phyloP scores from a whole-genome alignment of 495 filamentous ascomycete species.

The Hypoxylon rickii region DNA sequence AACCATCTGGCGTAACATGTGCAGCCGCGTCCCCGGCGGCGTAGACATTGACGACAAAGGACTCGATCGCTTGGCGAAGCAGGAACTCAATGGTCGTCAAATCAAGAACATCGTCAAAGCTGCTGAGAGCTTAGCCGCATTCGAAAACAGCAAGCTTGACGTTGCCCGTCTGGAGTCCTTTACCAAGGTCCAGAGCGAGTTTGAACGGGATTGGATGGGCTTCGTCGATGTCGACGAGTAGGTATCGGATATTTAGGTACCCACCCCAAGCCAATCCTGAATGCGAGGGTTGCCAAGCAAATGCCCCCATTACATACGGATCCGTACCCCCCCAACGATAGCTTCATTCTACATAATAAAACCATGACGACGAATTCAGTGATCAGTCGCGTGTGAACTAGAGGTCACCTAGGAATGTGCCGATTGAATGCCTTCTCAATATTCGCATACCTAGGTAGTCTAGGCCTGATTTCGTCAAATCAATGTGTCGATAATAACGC shows the following conservation, averaged over 20 bases:
- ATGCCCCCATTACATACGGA: too few species aligned
- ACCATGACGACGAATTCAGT: too few species aligned
- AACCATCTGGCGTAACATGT: slow-evolving; percentile 56
- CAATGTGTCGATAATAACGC: slow-evolving; percentile 10
- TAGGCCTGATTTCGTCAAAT: too few species aligned
- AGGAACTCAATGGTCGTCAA: slow-evolving; percentile 61
- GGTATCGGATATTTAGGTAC: too few species aligned
- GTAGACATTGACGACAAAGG: slow-evolving; percentile 47
- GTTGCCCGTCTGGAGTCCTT: slow-evolving; percentile 8
- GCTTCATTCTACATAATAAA: too few species aligned
- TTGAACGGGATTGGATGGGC: slow-evolving; percentile 22
- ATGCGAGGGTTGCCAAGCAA: too few species aligned
- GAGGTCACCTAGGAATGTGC: too few species aligned
- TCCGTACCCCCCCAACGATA: too few species aligned
- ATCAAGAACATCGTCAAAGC: slow-evolving; percentile 68
- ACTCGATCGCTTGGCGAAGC: slow-evolving; percentile 46
- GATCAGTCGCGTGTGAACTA: too few species aligned
- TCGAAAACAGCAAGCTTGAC: slow-evolving; percentile 36
- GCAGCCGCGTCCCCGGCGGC: slow-evolving; percentile 10
- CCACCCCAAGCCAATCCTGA: too few species aligned
- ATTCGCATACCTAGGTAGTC: too few species aligned
- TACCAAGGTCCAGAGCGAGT: slow-evolving; percentile 25
- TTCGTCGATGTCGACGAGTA: slow-evolving; percentile 19
- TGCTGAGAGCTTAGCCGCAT: slow-evolving; percentile 45
- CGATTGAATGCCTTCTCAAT: too few species aligned